Evolutionary conservation across 805 yeast species (phyloP), one percentile per base, ranked within the genome.

Genomic region (Spencermartinsiella europaea): DNA sequence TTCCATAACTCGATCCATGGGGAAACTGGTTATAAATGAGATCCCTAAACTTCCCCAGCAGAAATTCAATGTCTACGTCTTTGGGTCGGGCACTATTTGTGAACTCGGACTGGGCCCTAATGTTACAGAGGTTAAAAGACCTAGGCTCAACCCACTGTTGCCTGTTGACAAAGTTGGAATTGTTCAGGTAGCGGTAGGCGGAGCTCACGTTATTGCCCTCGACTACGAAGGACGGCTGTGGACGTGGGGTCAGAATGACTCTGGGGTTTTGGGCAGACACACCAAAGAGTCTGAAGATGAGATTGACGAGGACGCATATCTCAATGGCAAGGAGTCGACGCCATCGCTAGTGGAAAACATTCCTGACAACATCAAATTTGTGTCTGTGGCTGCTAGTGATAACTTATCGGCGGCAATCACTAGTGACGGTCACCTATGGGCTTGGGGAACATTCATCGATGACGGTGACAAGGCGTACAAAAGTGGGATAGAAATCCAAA

Each of bases 231-330:
- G 88, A 54, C 73, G 77, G 48, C 66, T 93, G n/a, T 93, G 97
- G 96, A 85, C 96, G 2, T 93, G 99, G 99, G 99, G 99, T 48
- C 85, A 86, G 39, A 93, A 93, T 57, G 99, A 93, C 60, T 81
- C 89, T 50, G 88, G 84, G 33, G 97, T 86, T 3, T 71, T 93
- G 38, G 99, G 98, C 16, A 80, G 99, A 64, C 86, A 84, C 57
- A 75, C 71, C 19, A 75, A 68, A 8, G 81, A 75, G 5, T 77
- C 70, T 17, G 86, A 81, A 55, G 81, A 66, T 2, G 73, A 61
- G n/a, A 80, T 77, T 35, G 72, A 68, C 52, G 68, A 80, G 44
- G 91, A 84, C 58, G 95, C 95, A 25, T 95, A 88, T 60, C 73
- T 93, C 64, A 93, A 93, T 61, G 86, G 83, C 52, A 73, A 75